phyloP scores from a whole-genome alignment of 495 filamentous ascomycete species.

The Acidiella bohemica region DNA sequence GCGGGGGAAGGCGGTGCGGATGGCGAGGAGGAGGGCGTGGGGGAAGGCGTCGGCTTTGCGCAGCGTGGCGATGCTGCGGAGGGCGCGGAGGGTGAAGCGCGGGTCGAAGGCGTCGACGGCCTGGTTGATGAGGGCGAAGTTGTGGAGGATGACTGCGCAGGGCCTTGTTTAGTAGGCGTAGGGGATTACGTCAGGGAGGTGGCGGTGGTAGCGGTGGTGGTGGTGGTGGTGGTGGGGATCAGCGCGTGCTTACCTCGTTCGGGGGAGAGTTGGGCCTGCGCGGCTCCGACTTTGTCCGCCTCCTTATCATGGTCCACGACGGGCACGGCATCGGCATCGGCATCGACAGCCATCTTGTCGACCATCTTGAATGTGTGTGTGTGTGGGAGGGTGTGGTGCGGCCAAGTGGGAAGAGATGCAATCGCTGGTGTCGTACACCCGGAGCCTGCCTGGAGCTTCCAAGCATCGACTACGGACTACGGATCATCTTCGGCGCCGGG shows the following conservation, averaged over 20 bases:
- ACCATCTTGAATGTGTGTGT: conserved; percentile 22
- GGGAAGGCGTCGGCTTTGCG: conserved; percentile 56
- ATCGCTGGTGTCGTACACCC: background rate
- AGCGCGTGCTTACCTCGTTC: conserved; percentile 13
- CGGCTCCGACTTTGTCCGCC: conserved; percentile 12
- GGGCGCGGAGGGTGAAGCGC: conserved; percentile 81
- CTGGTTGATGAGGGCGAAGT: conserved; percentile 79
- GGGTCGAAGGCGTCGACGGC: conserved; percentile 89
- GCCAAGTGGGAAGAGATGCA: background rate
- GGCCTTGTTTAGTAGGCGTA: background rate
- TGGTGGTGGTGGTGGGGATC: too few relatives aligned
- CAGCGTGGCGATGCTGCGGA: conserved; percentile 88
- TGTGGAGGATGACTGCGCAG: conserved; percentile 74
- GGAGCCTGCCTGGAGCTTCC: too few relatives aligned
- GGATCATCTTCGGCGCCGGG: too few relatives aligned
- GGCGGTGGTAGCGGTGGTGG: conserved; percentile 7
- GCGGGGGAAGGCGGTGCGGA: conserved; percentile 15
- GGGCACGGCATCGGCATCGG: too few relatives aligned
- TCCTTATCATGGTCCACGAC: conserved; percentile 13
- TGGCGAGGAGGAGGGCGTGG: conserved; percentile 8
- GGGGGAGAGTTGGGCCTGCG: conserved; percentile 11
- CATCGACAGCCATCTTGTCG: conserved; percentile 31
- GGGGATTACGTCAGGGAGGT: too few relatives aligned
- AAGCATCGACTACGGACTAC: too few relatives aligned
- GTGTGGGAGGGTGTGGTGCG: background rate